These are phyloP conservation scores for Epicoccum nigrum DNA, from an alignment of 2,329 filamentous ascomycete species.

Conservation along the genomic window DNA sequence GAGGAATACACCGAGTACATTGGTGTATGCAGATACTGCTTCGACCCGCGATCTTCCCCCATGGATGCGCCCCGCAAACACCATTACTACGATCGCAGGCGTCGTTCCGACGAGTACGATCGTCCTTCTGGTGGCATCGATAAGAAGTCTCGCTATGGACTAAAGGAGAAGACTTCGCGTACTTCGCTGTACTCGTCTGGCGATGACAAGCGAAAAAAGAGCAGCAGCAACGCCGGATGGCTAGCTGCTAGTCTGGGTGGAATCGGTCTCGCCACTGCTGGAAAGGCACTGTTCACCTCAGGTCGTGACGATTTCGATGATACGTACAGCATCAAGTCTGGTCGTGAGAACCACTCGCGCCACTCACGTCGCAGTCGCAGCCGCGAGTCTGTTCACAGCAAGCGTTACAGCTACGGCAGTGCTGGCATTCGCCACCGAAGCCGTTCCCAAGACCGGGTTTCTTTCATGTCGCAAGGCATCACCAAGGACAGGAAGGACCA, in stretches of 20 bases:
- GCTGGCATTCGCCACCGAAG: constrained; percentile 49
- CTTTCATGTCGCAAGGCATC: constrained; percentile 41
- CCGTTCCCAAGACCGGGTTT: constrained; percentile 44
- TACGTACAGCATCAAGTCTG: constrained; percentile 64
- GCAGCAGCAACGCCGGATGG: constrained; percentile 56
- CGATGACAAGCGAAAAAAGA: constrained; percentile 48
- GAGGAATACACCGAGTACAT: constrained; percentile 72
- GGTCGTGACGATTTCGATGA: constrained; percentile 63
- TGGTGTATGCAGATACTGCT: constrained; percentile 69
- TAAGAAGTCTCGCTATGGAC: constrained; percentile 63
- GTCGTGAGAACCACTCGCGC: constrained; percentile 48
- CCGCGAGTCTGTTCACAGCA: constrained; percentile 45
- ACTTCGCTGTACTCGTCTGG: constrained; percentile 42
- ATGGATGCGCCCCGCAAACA: constrained; percentile 66
- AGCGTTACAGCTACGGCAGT: constrained; percentile 54
- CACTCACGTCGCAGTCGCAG: constrained; percentile 44
- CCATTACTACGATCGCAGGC: constrained; percentile 55
- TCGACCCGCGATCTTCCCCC: constrained; percentile 64
- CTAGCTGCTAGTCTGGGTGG: constrained; percentile 62
- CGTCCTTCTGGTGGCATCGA: constrained; percentile 58
- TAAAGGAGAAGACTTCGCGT: constrained; percentile 40
- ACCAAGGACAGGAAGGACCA: constrained; percentile 45
- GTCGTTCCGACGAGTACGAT: constrained; percentile 53
- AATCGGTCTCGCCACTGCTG: constrained; percentile 59
- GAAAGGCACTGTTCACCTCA: constrained; percentile 59